These are phyloP conservation scores for Xylaria arbuscula DNA, from an alignment of 2,329 filamentous ascomycete genomes.

Conservation along the genomic window DNA sequence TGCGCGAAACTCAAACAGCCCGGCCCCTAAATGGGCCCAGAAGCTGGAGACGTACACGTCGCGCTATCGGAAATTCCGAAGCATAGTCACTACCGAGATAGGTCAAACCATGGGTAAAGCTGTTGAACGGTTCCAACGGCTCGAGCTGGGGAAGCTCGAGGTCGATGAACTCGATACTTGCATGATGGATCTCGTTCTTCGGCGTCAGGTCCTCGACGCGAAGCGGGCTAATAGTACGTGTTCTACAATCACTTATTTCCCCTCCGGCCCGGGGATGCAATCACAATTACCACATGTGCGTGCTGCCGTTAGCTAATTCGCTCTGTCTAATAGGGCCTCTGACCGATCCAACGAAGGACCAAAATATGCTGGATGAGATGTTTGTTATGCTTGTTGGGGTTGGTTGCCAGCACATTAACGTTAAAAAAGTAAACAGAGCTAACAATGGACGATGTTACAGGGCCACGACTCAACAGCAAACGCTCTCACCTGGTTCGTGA, in stretches of 20 bases:
- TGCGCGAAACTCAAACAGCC: slow-evolving; percentile 33
- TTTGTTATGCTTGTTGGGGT: slow-evolving; percentile 37
- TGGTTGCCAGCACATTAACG: neutral
- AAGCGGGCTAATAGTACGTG: slow-evolving; percentile 25
- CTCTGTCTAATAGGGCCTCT: neutral
- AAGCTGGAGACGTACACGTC: slow-evolving; percentile 35
- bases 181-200: slow-evolving; percentile 40
- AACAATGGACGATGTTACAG: neutral
- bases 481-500: slow-evolving; percentile 36
- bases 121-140: slow-evolving; percentile 31
- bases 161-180: slow-evolving; percentile 30
- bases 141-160: slow-evolving; percentile 27
- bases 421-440: neutral
- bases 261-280: too few relatives aligned
- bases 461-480: slow-evolving; percentile 38
- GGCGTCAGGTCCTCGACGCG: slow-evolving; percentile 33
- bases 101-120: slow-evolving; percentile 25
- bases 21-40: slow-evolving; percentile 35
- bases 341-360: slow-evolving; percentile 29
- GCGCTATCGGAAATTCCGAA: slow-evolving; percentile 38
- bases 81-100: slow-evolving; percentile 32
- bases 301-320: neutral
- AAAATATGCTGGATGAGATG: slow-evolving; percentile 35
- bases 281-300: too few relatives aligned
- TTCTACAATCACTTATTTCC: neutral